Evolutionary conservation across 257 asterid species (phyloP).

Genomic region (Nemophila menziesii): DNA sequence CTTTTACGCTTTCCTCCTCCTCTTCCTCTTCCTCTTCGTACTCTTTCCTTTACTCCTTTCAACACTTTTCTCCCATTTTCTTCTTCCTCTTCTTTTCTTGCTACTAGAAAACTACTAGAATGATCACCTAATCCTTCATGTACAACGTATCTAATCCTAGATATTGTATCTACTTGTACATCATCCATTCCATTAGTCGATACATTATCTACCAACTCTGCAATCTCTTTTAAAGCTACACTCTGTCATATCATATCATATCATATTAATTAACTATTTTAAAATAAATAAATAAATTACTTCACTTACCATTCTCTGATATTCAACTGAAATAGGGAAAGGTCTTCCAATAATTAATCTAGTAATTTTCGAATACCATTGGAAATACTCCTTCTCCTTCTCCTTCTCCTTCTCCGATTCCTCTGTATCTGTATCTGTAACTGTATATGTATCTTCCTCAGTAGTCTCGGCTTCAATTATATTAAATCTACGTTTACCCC

Average conservation of each 20-base stretch:
- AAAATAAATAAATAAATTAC: constrained; percentile 2
- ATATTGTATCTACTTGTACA: constrained; percentile 53
- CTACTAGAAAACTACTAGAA: too few species aligned
- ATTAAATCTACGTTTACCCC: constrained; percentile 67
- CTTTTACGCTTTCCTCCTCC: constrained; percentile 52
- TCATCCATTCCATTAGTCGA: constrained; percentile 84
- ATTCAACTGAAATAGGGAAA: constrained; percentile 76
- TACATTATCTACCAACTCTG: constrained; percentile 55
- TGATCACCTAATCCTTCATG: constrained; percentile 73
- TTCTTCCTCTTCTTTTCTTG: constrained; percentile 34
- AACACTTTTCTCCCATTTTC: constrained; percentile 45
- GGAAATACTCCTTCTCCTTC: too few species aligned
- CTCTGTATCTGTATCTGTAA: too few species aligned
- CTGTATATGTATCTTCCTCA: too few species aligned
- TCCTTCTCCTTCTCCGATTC: too few species aligned
- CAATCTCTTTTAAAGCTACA: constrained; percentile 72
- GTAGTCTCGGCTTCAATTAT: constrained; percentile 84
- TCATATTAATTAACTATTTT: constrained; percentile 6
- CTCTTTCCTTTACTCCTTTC: constrained; percentile 69
- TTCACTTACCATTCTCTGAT: constrained; percentile 68
- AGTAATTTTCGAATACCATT: constrained; percentile 69
- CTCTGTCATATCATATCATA: constrained; percentile 25
- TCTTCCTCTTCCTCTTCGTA: constrained; percentile 80
- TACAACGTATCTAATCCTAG: constrained; percentile 54
- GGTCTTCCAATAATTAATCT: constrained; percentile 84